Evolutionary conservation across 768 basidiomycete species (phyloP), one percentile per base, ranked within the genome.

Genomic region (Rhodosporidiobolus odoratus): DNA sequence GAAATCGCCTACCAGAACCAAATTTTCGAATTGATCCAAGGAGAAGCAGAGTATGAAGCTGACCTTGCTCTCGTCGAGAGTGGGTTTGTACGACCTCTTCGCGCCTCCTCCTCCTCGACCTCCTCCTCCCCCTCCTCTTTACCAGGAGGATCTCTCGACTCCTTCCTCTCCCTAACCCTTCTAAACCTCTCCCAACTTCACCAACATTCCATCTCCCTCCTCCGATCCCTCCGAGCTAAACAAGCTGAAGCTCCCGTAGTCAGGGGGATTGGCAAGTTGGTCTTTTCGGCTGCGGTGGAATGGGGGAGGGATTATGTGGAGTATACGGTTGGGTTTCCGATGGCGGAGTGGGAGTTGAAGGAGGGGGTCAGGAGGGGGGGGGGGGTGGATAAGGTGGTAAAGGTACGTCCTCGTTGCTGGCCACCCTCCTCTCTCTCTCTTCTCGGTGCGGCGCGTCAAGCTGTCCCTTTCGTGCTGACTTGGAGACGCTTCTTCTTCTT

Each of bases 151-250:
- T n/a, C n/a, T n/a, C 79, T 95, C 12, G 88, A 90, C 40, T 86
- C 88, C 41, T 95, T 97, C 79, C 87, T 96, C 59, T 89, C 91
- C 53, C 88, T 91, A 41, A 88, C 94, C 6, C 94, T 98, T 72
- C 87, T 89, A 59, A 96, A 96, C 78, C 87, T 94, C 48, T 82
- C 89, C 8, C 90, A 91, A 70, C 82, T 98, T n/a, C 85, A 90
- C 25, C 89, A 90, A 78, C 88, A 89, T 77, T 91, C 89, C 76
- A 84, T 86, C 38, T 84, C 87, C 17, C 83, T 96, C n/a, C 83
- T 97, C 23, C 91, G 94, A 76, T 85, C 89, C 6, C 85, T 97
- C 81, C 86, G 88, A 75, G 88, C 92, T 50, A 86, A 92, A 38
- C 92, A 97, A 78, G 85, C 88, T 40, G 92, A 96, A 77, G 85